These are phyloP conservation scores for Ascochyta rabiei DNA, from an alignment of 2,329 filamentous ascomycete species.

Conservation along the genomic window DNA sequence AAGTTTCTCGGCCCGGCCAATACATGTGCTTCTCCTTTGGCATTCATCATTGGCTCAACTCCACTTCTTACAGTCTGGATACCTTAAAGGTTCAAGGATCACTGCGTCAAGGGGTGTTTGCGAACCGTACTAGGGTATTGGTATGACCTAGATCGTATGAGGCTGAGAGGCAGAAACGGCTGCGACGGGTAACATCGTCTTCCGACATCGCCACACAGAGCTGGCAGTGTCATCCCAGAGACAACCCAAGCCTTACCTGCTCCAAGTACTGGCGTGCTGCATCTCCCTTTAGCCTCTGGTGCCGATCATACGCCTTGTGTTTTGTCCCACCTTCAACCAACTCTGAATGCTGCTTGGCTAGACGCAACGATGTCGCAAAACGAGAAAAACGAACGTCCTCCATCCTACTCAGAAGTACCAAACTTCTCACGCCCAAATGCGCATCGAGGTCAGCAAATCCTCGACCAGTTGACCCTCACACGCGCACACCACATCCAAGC, in stretches of 20 bases:
- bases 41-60: neutral
- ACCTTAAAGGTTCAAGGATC: neutral
- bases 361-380: conserved; percentile 17
- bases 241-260: neutral
- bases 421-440: conserved; percentile 13
- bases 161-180: conserved; percentile 15
- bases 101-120: neutral
- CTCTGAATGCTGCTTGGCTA: neutral
- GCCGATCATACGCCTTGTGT: neutral
- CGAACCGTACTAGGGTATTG: neutral
- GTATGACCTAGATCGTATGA: conserved; percentile 16
- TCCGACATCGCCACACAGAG: conserved; percentile 5
- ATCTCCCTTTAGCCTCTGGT: neutral
- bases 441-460: conserved; percentile 36
- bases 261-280: neutral
- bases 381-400: conserved; percentile 23
- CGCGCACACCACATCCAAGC: conserved; percentile 50
- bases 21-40: neutral
- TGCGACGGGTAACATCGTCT: conserved; percentile 1
- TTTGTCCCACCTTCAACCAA: neutral
- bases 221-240: neutral
- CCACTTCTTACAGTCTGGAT: neutral
- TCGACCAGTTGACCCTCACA: conserved; percentile 47
- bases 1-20: conserved; percentile 12
- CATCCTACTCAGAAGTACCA: conserved; percentile 35